A percentile compares a stretch with the other conserved stretches of the same genome.
phyloP scores from a whole-genome alignment of 176 grass and related monocot genomes.

The Rhynchospora pubera region DNA sequence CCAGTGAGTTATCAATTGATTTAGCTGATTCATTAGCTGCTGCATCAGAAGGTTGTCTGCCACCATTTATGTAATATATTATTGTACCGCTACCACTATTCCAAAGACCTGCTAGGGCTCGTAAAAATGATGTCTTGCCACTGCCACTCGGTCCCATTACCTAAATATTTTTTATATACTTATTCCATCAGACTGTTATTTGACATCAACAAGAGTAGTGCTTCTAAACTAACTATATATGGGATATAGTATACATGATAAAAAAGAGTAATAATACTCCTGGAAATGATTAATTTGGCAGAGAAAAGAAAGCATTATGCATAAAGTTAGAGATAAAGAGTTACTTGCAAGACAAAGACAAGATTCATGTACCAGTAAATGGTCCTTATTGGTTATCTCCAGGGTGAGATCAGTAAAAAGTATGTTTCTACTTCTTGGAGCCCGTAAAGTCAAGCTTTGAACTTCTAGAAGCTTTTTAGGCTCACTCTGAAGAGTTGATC shows the following conservation, averaged over 20 bases:
- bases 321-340: slow-evolving; percentile 19
- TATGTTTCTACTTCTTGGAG: slow-evolving; percentile 61
- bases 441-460: slow-evolving; percentile 74
- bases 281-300: background rate
- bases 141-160: slow-evolving; percentile 96
- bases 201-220: slow-evolving; percentile 12
- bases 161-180: slow-evolving; percentile 28
- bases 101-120: slow-evolving; percentile 91
- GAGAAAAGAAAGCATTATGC: background rate
- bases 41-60: slow-evolving; percentile 26
- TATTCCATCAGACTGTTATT: background rate
- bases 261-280: background rate
- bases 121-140: slow-evolving; percentile 93
- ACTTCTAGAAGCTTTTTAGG: slow-evolving; percentile 54
- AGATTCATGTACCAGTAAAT: slow-evolving; percentile 55
- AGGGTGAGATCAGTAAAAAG: slow-evolving; percentile 66
- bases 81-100: slow-evolving; percentile 70
- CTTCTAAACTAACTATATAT: background rate
- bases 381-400: slow-evolving; percentile 75
- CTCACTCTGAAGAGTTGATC: slow-evolving; percentile 39
- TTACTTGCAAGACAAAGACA: background rate
- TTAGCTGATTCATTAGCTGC: slow-evolving; percentile 34
- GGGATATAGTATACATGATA: background rate
- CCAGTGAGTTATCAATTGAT: slow-evolving; percentile 3
- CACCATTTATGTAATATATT: slow-evolving; percentile 57